Conservation (phyloP, 1,139 yeast genomes). For the Yamadazyma buinensis region DNA sequence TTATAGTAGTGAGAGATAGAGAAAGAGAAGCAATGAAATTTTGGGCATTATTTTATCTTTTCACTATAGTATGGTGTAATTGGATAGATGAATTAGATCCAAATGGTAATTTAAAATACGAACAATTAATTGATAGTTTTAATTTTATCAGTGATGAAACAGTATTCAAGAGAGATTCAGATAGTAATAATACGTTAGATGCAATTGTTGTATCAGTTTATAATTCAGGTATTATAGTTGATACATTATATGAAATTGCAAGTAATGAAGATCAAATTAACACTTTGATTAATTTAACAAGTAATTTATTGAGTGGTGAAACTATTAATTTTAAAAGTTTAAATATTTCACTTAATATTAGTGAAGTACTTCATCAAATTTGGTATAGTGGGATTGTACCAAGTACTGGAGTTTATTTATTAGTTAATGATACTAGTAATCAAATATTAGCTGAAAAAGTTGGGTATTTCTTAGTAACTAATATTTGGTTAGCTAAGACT, state of each 20-base stretch:
- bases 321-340: constrained; percentile 4
- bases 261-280: constrained; percentile 18
- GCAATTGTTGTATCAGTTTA: constrained; percentile 20
- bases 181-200: constrained; percentile 16
- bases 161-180: constrained; percentile 18
- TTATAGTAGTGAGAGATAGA: too few species aligned
- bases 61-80: neutral
- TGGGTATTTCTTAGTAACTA: constrained; percentile 23
- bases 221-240: constrained; percentile 27
- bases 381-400: constrained; percentile 24
- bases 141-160: constrained; percentile 9
- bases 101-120: constrained; percentile 10
- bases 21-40: too few species aligned
- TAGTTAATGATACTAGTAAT: constrained; percentile 29
- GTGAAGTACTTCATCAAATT: constrained; percentile 18
- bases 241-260: constrained; percentile 30
- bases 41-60: too few species aligned
- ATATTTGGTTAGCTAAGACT: constrained; percentile 27
- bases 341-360: constrained; percentile 21
- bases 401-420: constrained; percentile 21
- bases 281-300: constrained; percentile 19
- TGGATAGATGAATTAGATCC: constrained; percentile 14
- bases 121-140: constrained; percentile 9
- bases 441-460: constrained; percentile 19
- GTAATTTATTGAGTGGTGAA: constrained; percentile 12